These are phyloP conservation scores for Ophiostoma novo-ulmi DNA, from an alignment of 2,329 filamentous ascomycete genomes.

Conservation along the genomic window DNA sequence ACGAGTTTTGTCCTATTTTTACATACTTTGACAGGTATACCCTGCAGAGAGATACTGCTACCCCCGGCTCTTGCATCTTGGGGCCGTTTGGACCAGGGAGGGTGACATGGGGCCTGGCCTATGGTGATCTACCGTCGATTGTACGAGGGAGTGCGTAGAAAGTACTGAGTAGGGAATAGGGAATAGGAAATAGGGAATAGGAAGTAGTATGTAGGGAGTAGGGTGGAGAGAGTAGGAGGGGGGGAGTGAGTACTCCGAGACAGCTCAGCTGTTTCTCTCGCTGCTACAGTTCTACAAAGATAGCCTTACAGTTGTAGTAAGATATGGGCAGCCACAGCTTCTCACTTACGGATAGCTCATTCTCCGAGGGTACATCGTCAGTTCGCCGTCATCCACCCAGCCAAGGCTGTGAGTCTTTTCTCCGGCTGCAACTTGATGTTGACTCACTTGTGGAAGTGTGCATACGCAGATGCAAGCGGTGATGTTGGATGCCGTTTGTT, in stretches of 20 bases:
- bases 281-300: neutral
- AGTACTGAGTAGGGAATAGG: no score
- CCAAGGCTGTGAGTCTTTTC: slow-evolving; percentile 13
- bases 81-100: slow-evolving; percentile 10
- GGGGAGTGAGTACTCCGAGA: no score
- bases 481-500: slow-evolving; percentile 1
- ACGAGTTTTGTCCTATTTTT: no score
- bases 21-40: neutral
- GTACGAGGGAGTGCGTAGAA: no score
- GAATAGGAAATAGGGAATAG: no score
- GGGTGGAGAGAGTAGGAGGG: no score
- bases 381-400: neutral
- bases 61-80: slow-evolving; percentile 12
- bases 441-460: neutral
- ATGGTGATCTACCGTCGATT: slow-evolving; percentile 5
- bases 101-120: slow-evolving; percentile 8
- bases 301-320: no score
- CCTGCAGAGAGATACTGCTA: slow-evolving; percentile 3
- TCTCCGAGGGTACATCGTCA: slow-evolving; percentile 5
- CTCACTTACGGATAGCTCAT: neutral
- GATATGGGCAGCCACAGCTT: no score
- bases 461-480: neutral
- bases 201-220: no score
- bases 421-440: slow-evolving; percentile 6
- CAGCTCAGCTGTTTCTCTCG: neutral